phyloP scores from a whole-genome alignment of 495 filamentous ascomycete species.

The Amorphotheca resinae region DNA sequence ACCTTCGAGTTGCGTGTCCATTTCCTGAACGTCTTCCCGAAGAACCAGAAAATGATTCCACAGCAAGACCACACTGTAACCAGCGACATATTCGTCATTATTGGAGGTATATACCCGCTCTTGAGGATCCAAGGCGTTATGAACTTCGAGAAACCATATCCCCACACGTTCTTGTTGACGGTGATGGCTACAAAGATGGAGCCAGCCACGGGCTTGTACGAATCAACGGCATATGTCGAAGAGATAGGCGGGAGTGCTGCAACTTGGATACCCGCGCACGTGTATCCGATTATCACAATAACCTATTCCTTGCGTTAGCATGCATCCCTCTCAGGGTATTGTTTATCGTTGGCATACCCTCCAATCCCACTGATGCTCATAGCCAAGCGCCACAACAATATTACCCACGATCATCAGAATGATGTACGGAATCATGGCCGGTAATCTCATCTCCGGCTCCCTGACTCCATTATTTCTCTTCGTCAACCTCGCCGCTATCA shows the following conservation, averaged over 20 bases:
- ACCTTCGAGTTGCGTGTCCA: constrained; percentile 42
- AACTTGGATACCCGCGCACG: constrained; percentile 40
- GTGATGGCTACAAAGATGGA: constrained; percentile 38
- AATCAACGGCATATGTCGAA: constrained; percentile 42
- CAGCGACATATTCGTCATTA: constrained; percentile 43
- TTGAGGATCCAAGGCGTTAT: constrained; percentile 45
- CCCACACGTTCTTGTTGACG: constrained; percentile 42
- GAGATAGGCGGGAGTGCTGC: constrained; percentile 42
- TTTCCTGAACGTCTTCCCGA: constrained; percentile 42
- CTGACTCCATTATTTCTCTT: constrained; percentile 37
- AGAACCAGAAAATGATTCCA: constrained; percentile 42
- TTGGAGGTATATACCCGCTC: constrained; percentile 35
- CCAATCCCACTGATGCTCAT: constrained; percentile 45
- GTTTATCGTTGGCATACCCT: constrained; percentile 28
- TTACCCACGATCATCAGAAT: constrained; percentile 47
- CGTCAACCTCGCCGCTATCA: constrained; percentile 37
- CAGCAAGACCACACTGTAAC: constrained; percentile 39
- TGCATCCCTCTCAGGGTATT: constrained; percentile 1
- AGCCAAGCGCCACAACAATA: constrained; percentile 47
- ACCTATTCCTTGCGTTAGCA: constrained; percentile 4
- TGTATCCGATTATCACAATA: constrained; percentile 34
- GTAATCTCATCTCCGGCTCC: constrained; percentile 43
- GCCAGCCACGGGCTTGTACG: constrained; percentile 41
- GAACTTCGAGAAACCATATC: constrained; percentile 47
- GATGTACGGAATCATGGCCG: constrained; percentile 45